phyloP scores from a whole-genome alignment of 495 filamentous ascomycete genomes.

The Tuber magnatum region DNA sequence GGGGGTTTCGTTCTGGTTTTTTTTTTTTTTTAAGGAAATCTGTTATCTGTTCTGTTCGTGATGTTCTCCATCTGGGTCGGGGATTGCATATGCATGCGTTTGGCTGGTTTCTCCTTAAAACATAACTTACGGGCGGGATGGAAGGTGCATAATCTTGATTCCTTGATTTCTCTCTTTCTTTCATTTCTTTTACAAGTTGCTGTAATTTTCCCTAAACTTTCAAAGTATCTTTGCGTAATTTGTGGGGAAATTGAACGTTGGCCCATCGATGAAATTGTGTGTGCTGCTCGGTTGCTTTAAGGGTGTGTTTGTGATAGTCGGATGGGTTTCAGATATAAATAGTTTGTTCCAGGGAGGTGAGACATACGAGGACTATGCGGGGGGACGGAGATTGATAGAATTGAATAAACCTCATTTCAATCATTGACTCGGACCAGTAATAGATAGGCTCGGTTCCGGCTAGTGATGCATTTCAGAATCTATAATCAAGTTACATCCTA shows the following conservation, averaged over 20 bases:
- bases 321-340: not conserved
- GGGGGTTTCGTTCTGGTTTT: slow-evolving; percentile 1
- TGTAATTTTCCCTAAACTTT: not conserved
- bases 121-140: not conserved
- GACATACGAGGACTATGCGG: not conserved
- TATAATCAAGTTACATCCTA: not conserved
- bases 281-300: not conserved
- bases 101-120: not conserved
- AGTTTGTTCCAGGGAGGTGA: not conserved
- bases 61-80: not conserved
- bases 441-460: not conserved
- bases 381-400: not conserved
- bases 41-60: not conserved
- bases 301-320: not conserved
- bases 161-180: not conserved
- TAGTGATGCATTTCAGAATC: not conserved
- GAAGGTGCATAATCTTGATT: not conserved
- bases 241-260: not conserved
- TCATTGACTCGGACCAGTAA: not conserved
- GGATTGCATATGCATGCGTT: slow-evolving; percentile 3
- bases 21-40: not conserved
- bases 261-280: not conserved
- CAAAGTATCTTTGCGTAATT: not conserved
- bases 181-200: not conserved
- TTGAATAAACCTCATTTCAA: not conserved